Conservation (phyloP, 768 basidiomycete species). For the Trametopsis cervina region DNA sequence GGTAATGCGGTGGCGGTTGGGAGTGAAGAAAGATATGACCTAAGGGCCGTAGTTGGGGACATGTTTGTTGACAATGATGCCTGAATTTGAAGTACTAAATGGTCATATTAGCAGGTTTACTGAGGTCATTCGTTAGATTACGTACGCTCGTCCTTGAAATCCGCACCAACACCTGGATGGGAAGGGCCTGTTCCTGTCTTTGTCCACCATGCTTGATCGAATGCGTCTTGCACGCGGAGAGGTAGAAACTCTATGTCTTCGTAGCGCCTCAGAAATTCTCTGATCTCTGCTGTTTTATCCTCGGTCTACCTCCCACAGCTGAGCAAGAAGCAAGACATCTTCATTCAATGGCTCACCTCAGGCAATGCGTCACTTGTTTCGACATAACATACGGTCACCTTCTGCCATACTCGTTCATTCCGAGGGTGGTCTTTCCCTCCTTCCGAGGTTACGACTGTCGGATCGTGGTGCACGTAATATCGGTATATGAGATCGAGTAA, state of each 20-base stretch:
- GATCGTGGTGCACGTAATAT: slow-evolving; percentile 32
- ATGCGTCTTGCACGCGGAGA: slow-evolving; percentile 67
- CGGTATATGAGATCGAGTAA: slow-evolving; percentile 61
- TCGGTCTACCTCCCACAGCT: slow-evolving; percentile 33
- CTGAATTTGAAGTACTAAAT: background rate
- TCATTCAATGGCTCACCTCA: slow-evolving; percentile 35
- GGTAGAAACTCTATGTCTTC: slow-evolving; percentile 50
- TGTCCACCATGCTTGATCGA: slow-evolving; percentile 63
- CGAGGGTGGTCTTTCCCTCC: slow-evolving; percentile 66
- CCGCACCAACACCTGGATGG: slow-evolving; percentile 29
- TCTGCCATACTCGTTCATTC: slow-evolving; percentile 54
- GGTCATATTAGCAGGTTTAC: background rate
- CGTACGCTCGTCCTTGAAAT: slow-evolving; percentile 49
- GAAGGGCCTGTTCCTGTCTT: slow-evolving; percentile 17
- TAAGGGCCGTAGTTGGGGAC: slow-evolving; percentile 27
- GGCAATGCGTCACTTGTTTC: slow-evolving; percentile 58
- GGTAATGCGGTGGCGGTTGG: slow-evolving; percentile 71
- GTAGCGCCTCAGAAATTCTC: slow-evolving; percentile 39
- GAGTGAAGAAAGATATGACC: slow-evolving; percentile 51
- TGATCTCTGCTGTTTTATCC: slow-evolving; percentile 50
- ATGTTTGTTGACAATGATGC: background rate
- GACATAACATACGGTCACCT: slow-evolving; percentile 59
- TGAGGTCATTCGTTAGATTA: background rate
- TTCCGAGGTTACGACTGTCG: slow-evolving; percentile 24
- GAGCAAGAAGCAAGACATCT: background rate